These are phyloP conservation scores for Gelatoporia subvermispora DNA, from an alignment of 768 basidiomycete genomes.

Conservation along the genomic window DNA sequence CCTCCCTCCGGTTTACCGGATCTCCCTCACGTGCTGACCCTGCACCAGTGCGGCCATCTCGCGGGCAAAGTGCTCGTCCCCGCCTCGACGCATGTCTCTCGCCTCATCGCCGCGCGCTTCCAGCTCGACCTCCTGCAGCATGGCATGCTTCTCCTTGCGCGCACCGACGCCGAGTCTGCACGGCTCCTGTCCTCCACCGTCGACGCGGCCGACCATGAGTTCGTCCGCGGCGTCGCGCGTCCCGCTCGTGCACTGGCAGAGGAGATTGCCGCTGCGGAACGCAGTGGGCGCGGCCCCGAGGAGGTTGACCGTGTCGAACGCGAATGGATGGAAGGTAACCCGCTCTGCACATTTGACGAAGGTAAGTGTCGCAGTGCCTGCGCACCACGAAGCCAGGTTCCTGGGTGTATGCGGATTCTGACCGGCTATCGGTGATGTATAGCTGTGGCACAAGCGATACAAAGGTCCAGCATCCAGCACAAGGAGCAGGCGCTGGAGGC, in stretches of 20 bases:
- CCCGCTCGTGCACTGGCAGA: conserved; percentile 57
- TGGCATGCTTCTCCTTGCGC: conserved; percentile 84
- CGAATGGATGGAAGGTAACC: conserved; percentile 65
- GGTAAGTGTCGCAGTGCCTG: conserved; percentile 46
- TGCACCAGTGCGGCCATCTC: conserved; percentile 71
- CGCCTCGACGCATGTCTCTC: conserved; percentile 78
- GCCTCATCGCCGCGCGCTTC: conserved; percentile 81
- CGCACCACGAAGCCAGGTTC: neutral
- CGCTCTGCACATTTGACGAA: conserved; percentile 80
- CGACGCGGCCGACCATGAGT: conserved; percentile 78
- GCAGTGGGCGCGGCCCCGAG: conserved; percentile 52
- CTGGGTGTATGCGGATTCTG: neutral
- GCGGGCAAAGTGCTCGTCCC: conserved; percentile 93
- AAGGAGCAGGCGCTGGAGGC: conserved; percentile 52
- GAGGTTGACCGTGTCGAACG: conserved; percentile 73
- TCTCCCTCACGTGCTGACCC: neutral
- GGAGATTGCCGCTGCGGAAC: conserved; percentile 63
- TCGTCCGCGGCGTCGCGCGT: conserved; percentile 59
- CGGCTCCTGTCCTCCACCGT: conserved; percentile 81
- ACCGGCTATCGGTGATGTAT: neutral
- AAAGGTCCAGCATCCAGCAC: conserved; percentile 38
- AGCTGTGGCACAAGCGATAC: conserved; percentile 62
- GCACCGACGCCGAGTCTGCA: conserved; percentile 87
- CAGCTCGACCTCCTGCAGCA: conserved; percentile 88
- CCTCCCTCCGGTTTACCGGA: neutral